Percentiles rank a stretch among this genome's conserved stretches.
Evolutionary conservation across 2,329 filamentous ascomycete genomes (phyloP).

Genomic region (Endothia cerciana): DNA sequence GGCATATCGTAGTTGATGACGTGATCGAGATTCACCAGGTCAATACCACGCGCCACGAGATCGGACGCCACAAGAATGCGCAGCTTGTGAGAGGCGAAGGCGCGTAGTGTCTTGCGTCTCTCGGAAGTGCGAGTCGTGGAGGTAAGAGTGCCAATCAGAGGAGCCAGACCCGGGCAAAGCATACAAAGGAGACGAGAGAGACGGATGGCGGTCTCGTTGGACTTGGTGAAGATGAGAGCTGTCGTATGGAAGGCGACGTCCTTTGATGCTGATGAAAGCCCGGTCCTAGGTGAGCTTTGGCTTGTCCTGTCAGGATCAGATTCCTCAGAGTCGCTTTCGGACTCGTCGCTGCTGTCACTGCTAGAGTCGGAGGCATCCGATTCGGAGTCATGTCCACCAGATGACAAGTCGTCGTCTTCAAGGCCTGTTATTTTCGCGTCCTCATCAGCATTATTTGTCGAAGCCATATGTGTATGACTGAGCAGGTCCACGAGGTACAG

Average conservation of each 20-base stretch:
- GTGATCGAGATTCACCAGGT: slow-evolving; percentile 77
- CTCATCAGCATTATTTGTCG: slow-evolving; percentile 34
- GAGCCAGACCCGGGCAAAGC: slow-evolving; percentile 61
- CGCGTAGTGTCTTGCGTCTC: slow-evolving; percentile 67
- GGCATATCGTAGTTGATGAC: slow-evolving; percentile 96
- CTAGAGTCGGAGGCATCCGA: slow-evolving; percentile 39
- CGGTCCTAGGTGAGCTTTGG: neutral
- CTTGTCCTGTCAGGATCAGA: slow-evolving; percentile 31
- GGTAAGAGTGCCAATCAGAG: slow-evolving; percentile 70
- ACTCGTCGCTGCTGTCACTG: slow-evolving; percentile 29
- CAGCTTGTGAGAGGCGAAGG: slow-evolving; percentile 65
- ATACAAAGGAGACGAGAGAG: slow-evolving; percentile 78
- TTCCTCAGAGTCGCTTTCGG: slow-evolving; percentile 33
- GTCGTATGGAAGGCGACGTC: slow-evolving; percentile 41
- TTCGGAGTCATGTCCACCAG: slow-evolving; percentile 40
- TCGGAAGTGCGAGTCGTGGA: slow-evolving; percentile 76
- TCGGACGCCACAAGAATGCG: slow-evolving; percentile 88
- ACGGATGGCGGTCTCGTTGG: slow-evolving; percentile 84
- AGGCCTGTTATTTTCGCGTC: slow-evolving; percentile 44
- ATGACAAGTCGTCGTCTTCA: slow-evolving; percentile 38
- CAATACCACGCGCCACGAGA: slow-evolving; percentile 88
- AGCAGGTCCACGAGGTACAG: slow-evolving; percentile 83
- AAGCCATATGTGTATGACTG: slow-evolving; percentile 54
- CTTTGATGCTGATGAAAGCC: slow-evolving; percentile 7
- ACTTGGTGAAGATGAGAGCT: slow-evolving; percentile 86